Evolutionary conservation across 139 green algal species (phyloP), one percentile per base, ranked within the genome.

Genomic region (Picochlorum sp.): DNA sequence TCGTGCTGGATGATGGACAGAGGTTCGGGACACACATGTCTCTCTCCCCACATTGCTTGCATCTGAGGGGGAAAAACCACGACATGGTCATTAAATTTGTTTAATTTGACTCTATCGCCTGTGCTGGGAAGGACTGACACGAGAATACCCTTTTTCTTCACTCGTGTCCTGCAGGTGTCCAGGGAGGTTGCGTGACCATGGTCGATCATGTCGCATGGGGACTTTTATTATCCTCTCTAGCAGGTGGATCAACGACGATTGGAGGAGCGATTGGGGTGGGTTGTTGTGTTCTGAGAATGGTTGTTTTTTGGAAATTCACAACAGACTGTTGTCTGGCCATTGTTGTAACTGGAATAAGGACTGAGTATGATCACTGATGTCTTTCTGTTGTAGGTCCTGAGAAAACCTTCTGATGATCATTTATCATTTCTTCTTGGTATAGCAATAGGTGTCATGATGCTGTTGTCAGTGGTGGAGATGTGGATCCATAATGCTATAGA

Each of bases 371-470:
- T 67, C 30, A 23, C 24, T 54, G 10, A 24, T 24, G 18, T 28
- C 23, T 57, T 26, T 23, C 50, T 20, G n/a, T 6, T 54, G 47
- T 71, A 84, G 55, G 69, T 85, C 2, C 68, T 87, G 13, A 72
- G 57, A 18, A 77, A 76, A 30, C 89, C 89, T 2, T 78, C 79
- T 56, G 66, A 84, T n/a, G 32, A 28, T 0, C 51, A 72, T 20
- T 78, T 96, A 34, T 81, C 85, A 7, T 86, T 88, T 21, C 75
- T 96, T 23, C 70, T 96, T 4, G 85, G 85, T 2, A 57, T 82
- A 2, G 78, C 78, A 26, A 82, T 81, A 6, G 74, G 77, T 4
- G 89, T 96, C 1, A 96, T 96, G 89, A 57, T 79, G 14, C 80
- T 79, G 6, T 75, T 96, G 18, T 86, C 75, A n/a, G 62, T 87